Evolutionary conservation across 2,329 filamentous ascomycete species (phyloP).

Genomic region (Fusarium newnesense): DNA sequence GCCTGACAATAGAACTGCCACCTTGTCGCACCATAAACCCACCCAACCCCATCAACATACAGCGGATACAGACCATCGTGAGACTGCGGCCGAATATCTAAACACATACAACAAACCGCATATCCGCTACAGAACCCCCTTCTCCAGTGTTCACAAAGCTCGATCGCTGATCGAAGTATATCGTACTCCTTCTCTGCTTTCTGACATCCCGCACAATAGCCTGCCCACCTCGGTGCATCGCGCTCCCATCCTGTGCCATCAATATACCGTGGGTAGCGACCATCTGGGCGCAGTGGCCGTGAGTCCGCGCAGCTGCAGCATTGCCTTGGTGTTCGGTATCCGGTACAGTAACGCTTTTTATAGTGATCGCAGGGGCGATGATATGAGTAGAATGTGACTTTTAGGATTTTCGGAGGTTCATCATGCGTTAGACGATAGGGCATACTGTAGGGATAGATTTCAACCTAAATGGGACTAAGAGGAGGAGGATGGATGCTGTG

Average conservation of each 20-base stretch:
- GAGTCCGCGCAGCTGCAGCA: not conserved
- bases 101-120: not conserved
- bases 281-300: not conserved
- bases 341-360: not conserved
- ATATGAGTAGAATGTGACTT: not conserved
- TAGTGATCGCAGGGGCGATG: not conserved
- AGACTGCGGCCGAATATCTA: not conserved
- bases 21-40: not conserved
- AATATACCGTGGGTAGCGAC: not conserved
- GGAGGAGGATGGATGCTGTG: no score
- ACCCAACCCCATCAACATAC: not conserved
- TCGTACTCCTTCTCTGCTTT: not conserved
- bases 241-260: not conserved
- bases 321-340: not conserved
- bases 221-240: rapidly evolving
- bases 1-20: not conserved
- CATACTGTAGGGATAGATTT: not conserved
- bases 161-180: not conserved
- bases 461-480: no score
- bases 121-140: not conserved
- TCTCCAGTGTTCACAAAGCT: not conserved
- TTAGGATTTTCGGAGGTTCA: no score
- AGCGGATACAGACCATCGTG: not conserved
- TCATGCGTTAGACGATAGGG: not conserved
- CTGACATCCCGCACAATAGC: not conserved